Conservation (phyloP, 225 moss, liverwort and hornwort species). For the Marchantia paleacea region DNA sequence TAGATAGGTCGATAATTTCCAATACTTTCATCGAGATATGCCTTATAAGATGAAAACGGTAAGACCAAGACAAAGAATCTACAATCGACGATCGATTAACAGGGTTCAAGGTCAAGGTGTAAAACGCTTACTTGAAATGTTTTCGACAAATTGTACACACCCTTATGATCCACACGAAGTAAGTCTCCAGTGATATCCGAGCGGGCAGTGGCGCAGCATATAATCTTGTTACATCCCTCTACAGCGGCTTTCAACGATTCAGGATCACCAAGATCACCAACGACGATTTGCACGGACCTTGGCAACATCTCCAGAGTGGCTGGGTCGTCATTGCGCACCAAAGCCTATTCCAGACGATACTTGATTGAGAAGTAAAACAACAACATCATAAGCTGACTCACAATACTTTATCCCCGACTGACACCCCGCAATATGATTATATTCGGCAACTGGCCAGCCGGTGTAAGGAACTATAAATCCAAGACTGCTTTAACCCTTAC, state of each 20-base stretch:
- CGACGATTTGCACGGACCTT: conserved; percentile 71
- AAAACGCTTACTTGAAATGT: conserved; percentile 61
- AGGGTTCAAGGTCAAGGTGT: too few species aligned
- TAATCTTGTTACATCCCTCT: conserved; percentile 83
- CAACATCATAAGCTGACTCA: not conserved
- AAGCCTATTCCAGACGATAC: conserved; percentile 40
- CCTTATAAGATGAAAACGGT: too few species aligned
- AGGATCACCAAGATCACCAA: conserved; percentile 75
- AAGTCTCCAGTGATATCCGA: conserved; percentile 82
- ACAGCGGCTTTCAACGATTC: conserved; percentile 65
- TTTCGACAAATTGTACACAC: conserved; percentile 88
- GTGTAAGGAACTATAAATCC: too few species aligned
- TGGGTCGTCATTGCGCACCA: conserved; percentile 64
- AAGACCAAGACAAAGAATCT: too few species aligned
- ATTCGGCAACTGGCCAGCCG: too few species aligned
- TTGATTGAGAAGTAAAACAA: not conserved
- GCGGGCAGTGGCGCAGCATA: conserved; percentile 78
- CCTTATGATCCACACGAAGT: conserved; percentile 77
- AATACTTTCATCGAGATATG: too few species aligned
- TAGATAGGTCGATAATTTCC: too few species aligned
- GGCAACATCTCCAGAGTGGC: conserved; percentile 72
- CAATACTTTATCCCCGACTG: not conserved
- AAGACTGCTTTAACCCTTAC: too few species aligned
- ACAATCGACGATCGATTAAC: too few species aligned
- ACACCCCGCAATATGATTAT: not conserved